Conservation (phyloP, 179 eudicot genomes). For the Spergularia azorica region DNA sequence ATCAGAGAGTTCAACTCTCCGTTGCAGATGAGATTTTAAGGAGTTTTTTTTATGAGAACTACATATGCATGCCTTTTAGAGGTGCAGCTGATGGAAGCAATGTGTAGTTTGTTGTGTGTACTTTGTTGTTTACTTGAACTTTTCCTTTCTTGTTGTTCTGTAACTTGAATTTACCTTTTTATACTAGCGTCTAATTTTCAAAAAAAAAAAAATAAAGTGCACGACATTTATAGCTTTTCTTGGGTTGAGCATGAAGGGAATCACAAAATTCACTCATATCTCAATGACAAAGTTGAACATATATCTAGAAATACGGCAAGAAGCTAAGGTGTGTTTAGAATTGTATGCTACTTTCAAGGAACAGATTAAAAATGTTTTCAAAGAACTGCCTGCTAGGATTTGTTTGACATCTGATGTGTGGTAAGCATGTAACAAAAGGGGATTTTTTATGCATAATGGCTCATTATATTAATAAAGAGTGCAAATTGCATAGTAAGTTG, state of each 20-base stretch:
- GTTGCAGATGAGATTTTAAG: too few species aligned
- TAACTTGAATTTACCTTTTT: too few species aligned
- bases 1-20: too few species aligned
- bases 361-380: neutral
- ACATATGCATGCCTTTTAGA: too few species aligned
- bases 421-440: neutral
- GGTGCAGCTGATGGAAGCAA: too few species aligned
- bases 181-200: too few species aligned
- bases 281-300: conserved; percentile 13
- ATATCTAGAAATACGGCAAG: conserved; percentile 11
- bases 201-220: too few species aligned
- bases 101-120: too few species aligned
- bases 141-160: too few species aligned
- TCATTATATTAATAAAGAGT: conserved; percentile 9
- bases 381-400: conserved; percentile 7
- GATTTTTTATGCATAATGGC: conserved; percentile 7
- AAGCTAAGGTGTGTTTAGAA: conserved; percentile 4
- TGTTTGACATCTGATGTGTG: conserved; percentile 16
- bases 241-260: conserved; percentile 16
- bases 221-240: neutral
- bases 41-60: too few species aligned
- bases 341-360: conserved; percentile 2
- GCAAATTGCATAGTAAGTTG: neutral
- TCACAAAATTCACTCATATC: conserved; percentile 3
- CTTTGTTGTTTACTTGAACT: too few species aligned